Base-by-base conservation (phyloP, 306 rosid species). In the Sphenostylis stenocarpa region DNA sequence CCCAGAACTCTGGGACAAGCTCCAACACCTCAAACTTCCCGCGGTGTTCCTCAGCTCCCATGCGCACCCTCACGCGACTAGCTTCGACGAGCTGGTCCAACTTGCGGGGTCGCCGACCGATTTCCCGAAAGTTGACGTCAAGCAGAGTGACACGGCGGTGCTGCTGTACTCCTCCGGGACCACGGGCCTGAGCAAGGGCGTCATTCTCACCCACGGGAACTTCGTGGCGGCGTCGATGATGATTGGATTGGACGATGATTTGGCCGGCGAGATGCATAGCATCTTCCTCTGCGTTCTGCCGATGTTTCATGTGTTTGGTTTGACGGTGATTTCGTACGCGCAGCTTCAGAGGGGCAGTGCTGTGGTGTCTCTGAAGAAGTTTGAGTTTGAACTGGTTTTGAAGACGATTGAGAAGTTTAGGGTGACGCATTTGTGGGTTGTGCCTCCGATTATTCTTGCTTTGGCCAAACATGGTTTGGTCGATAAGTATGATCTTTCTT, bases 101-200 rank as follows among this genome's bases (percentile, higher is more conserved):
- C 75, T 77, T 53, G 83, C 60, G 0, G 84, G 73, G 3, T 75
- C 88, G 0, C 83, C n/a, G 44, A 49, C 89, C 1, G 91, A 89
- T 16, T 88, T 95, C 3, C 97, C 96, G 7, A 5, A 15, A 0
- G 64, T 41, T 0, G 28, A 57, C 0, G 48, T 92, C 1, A 83
- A 78, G 45, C 98, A 87, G 78, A 84, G 36, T 7, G 98, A 95
- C 21, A 88, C 91, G 9, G 98, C 97, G 44, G 90, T 60, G 57
- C 85, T 95, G 41, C 44, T 95, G 78, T 95, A 95, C 77, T 95
- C 98, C 0, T 94, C 97, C 0, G 98, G 98, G 0, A 94, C 98
- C 3, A 94, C 96, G 1, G 97, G 98, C 0, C 43, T 79, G 4
- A 90, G 97, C 84, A 94, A 94, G 81, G 98, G 98, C 7, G 98